A percentile compares a stretch with the other conserved stretches of the same genome.
phyloP scores from a whole-genome alignment of 306 rosid genomes.

The Begonia masoniana region DNA sequence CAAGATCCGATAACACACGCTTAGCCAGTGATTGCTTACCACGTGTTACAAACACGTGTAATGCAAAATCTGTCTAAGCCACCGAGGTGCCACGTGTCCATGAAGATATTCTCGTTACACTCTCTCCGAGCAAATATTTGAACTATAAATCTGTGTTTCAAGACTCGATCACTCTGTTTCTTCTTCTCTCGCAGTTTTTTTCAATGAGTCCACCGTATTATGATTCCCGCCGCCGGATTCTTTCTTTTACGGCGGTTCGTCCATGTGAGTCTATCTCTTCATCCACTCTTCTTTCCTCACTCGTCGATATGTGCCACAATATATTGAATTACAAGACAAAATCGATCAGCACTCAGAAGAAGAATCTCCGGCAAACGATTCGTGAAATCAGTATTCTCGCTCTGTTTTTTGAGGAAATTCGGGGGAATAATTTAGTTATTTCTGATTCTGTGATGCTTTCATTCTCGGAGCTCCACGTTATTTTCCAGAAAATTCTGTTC shows the following conservation, averaged over 20 bases:
- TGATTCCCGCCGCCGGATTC: conserved; percentile 41
- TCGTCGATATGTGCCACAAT: conserved; percentile 27
- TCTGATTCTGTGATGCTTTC: conserved; percentile 25
- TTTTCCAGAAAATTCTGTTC: conserved; percentile 46
- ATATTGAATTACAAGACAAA: conserved; percentile 30
- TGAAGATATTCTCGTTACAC: not conserved
- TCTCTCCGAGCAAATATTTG: not conserved
- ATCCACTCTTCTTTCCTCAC: conserved; percentile 37
- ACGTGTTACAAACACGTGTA: conserved; percentile 1
- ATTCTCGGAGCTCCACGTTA: conserved; percentile 58
- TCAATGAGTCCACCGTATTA: conserved; percentile 18
- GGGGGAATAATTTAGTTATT: not conserved
- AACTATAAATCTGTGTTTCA: not conserved
- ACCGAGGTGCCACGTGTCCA: not conserved
- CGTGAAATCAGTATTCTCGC: conserved; percentile 37
- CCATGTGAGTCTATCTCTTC: conserved; percentile 47
- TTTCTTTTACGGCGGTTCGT: conserved; percentile 61
- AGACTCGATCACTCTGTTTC: not conserved
- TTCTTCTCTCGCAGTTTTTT: not conserved
- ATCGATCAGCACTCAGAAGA: conserved; percentile 32
- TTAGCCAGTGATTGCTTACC: not conserved
- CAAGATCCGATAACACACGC: conserved; percentile 3
- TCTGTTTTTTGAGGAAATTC: conserved; percentile 51
- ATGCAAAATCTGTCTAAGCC: not conserved
- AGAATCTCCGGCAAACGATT: conserved; percentile 47